Base-by-base conservation (phyloP, 805 yeast species). In the Ogataea neopini region DNA sequence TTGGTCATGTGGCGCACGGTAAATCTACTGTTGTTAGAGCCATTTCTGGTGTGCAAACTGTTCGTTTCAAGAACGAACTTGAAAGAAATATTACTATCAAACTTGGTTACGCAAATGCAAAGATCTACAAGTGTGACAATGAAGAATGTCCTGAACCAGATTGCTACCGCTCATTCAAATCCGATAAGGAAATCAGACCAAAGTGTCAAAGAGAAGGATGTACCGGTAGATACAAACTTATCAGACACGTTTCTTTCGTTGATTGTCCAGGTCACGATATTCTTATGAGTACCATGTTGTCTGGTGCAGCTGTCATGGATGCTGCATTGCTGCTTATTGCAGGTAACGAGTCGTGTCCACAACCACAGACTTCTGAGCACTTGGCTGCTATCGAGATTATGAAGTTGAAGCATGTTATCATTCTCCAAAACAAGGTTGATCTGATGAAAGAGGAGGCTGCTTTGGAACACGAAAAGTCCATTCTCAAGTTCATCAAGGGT, bases 201-300 rank as follows among this genome's bases (percentile, higher is more conserved):
- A 86, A 85, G 66, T 88, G 97, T 73, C 86, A 85, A 64, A 81
- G 88, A 59, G 84, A 84, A 55, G 96, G 94, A 9, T 89, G 96
- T 71, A 69, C 68, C n/a, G 96, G 96, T 47, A 87, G 96, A 67
- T 91, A 90, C 72, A 80, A 81, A 62, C 79, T 94, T 59, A 83
- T 90, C 36, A 89, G 99, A 73, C 99, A 94, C 68, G 99, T 94
- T 45, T 89, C 97, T 9, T 95, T 95, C 63, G 99, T 95, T 52
- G 99, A 94, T 77, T 95, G 99, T 77, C 99, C 99, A 51, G 99
- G 99, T 71, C 99, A 94, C 87, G 99, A 94, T 77, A 95, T 94
- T 76, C 84, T 94, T 70, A 94, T 94, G 99, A 90, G 97, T 80
- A 94, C 99, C 58, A 94, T 94, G 99, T 84, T 94, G 81, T 91